Evolutionary conservation across 495 filamentous ascomycete genomes (phyloP).

Genomic region (Trichoderma asperelloides): DNA sequence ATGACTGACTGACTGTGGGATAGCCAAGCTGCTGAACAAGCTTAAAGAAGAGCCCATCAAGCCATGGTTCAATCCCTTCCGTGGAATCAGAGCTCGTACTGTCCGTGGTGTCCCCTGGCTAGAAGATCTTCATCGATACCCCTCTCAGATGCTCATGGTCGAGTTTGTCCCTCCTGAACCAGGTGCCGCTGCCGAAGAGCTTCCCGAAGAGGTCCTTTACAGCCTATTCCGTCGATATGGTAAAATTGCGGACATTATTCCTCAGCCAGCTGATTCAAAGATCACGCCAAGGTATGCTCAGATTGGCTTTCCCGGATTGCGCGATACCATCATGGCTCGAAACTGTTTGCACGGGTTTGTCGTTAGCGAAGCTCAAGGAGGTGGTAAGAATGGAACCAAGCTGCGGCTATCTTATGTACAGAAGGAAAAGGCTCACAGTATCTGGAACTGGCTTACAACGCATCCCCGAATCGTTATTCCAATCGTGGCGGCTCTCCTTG

Average conservation of each 20-base stretch:
- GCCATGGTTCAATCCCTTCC: constrained; percentile 84
- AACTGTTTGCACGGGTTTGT: constrained; percentile 88
- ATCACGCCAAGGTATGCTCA: constrained; percentile 67
- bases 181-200: constrained; percentile 55
- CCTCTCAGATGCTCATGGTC: constrained; percentile 62
- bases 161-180: constrained; percentile 71
- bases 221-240: constrained; percentile 84
- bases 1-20: neutral
- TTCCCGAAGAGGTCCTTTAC: constrained; percentile 84
- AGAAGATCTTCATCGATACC: constrained; percentile 81
- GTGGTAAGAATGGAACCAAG: constrained; percentile 63
- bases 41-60: constrained; percentile 63
- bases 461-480: constrained; percentile 89
- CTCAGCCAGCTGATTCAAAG: constrained; percentile 77
- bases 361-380: constrained; percentile 52
- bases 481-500: constrained; percentile 64
- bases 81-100: constrained; percentile 53
- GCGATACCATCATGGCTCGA: constrained; percentile 73
- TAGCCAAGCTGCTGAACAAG: constrained; percentile 27
- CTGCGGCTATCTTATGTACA: constrained; percentile 77
- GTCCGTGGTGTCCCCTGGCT: constrained; percentile 89
- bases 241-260: constrained; percentile 70
- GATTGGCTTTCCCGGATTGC: constrained; percentile 61
- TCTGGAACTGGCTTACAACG: constrained; percentile 80
- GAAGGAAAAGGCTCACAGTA: constrained; percentile 61